Percentiles rank a stretch among this genome's conserved stretches.
These are phyloP conservation scores for Mycena filopes DNA, from an alignment of 768 basidiomycete genomes.

Conservation along the genomic window DNA sequence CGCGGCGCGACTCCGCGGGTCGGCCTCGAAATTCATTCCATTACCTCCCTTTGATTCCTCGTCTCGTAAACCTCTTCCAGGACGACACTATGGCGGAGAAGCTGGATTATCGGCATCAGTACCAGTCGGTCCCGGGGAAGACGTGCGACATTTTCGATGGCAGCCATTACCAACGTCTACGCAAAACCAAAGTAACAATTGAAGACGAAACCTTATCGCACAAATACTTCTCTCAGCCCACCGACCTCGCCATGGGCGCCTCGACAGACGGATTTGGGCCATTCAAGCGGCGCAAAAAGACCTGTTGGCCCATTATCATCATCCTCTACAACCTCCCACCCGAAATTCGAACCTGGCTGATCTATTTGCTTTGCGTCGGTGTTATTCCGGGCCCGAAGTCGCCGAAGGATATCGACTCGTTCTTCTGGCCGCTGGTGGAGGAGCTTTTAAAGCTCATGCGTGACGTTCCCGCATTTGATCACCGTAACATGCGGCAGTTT, in stretches of 20 bases:
- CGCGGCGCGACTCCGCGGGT: no score
- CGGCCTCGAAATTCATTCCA: no score
- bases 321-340: slow-evolving; percentile 45
- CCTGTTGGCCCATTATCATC: slow-evolving; percentile 46
- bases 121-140: background rate
- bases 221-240: slow-evolving; percentile 42
- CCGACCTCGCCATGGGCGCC: slow-evolving; percentile 48
- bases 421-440: slow-evolving; percentile 44
- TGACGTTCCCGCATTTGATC: slow-evolving; percentile 10
- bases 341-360: slow-evolving; percentile 37
- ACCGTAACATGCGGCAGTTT: background rate
- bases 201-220: slow-evolving; percentile 32
- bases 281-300: slow-evolving; percentile 38
- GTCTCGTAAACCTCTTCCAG: no score
- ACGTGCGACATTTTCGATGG: slow-evolving; percentile 44
- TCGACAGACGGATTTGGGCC: slow-evolving; percentile 48
- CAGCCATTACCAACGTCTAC: slow-evolving; percentile 35
- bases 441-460: slow-evolving; percentile 30
- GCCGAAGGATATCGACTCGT: slow-evolving; percentile 46
- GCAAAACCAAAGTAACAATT: slow-evolving; percentile 32
- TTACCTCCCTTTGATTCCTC: no score
- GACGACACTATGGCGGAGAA: slow-evolving; percentile 34
- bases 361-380: no score
- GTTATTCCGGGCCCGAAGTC: slow-evolving; percentile 43
- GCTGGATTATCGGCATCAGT: slow-evolving; percentile 36